Evolutionary conservation across 73 alveolate species (phyloP).

Genomic region (Paramecium caudatum): DNA sequence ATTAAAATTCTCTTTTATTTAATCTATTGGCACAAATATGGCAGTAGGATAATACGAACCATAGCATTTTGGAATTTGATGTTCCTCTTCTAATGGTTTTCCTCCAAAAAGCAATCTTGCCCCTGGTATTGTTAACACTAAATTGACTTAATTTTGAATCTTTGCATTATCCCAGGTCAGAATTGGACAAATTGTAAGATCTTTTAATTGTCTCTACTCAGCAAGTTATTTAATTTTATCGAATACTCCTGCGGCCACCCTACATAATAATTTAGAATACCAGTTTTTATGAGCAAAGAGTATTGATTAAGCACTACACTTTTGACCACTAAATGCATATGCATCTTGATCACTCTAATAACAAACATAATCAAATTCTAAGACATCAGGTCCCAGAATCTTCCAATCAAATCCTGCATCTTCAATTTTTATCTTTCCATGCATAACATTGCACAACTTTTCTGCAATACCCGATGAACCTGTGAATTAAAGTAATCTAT

Average conservation of each 20-base stretch:
- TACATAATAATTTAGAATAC: neutral
- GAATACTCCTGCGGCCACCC: conserved; percentile 81
- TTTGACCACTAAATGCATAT: conserved; percentile 88
- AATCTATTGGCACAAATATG: neutral
- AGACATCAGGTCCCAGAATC: conserved; percentile 94
- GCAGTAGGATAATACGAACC: conserved; percentile 83
- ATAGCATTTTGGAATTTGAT: conserved; percentile 84
- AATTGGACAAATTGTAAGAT: conserved; percentile 91
- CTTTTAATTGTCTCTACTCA: conserved; percentile 83
- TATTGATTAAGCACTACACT: conserved; percentile 95
- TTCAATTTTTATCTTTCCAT: conserved; percentile 90
- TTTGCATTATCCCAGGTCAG: conserved; percentile 91
- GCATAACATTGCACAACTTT: conserved; percentile 51
- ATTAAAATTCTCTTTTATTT: conserved; percentile 72
- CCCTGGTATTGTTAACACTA: conserved; percentile 84
- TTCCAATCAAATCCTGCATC: conserved; percentile 99
- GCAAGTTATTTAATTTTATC: conserved; percentile 83
- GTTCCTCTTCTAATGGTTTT: conserved; percentile 78
- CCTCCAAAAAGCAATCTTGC: conserved; percentile 96
- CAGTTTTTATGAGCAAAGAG: conserved; percentile 88
- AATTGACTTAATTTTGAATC: conserved; percentile 87
- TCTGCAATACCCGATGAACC: conserved; percentile 86
- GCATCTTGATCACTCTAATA: conserved; percentile 95
- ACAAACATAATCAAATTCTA: conserved; percentile 86
- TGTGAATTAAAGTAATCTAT: conserved; percentile 83